phyloP scores from a whole-genome alignment of 2,329 filamentous ascomycete species.

The Aureobasidium sp. region DNA sequence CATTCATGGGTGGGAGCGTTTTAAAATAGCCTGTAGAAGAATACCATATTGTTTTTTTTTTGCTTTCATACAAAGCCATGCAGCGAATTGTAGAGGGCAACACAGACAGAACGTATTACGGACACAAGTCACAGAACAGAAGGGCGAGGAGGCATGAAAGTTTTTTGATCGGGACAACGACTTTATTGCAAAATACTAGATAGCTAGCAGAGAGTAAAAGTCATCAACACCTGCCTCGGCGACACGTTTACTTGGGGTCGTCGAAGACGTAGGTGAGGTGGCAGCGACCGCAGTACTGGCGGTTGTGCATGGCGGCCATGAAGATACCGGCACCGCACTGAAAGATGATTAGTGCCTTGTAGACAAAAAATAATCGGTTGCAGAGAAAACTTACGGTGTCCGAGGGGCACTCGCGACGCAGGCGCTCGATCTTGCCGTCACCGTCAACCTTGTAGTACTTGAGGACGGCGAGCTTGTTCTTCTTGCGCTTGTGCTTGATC shows the following conservation, averaged over 20 bases:
- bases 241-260: slow-evolving; percentile 37
- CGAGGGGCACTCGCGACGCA: slow-evolving; percentile 93
- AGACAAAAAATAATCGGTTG: background rate
- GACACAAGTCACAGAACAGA: too few species aligned
- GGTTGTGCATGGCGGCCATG: slow-evolving; percentile 99
- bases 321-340: slow-evolving; percentile 99
- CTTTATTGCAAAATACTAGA: slow-evolving; percentile 10
- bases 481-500: slow-evolving; percentile 99
- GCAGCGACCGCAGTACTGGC: slow-evolving; percentile 85
- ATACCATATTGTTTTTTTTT: background rate
- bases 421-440: slow-evolving; percentile 99
- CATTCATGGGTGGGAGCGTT: background rate
- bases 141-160: too few species aligned
- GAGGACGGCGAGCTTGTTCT: slow-evolving; percentile 99
- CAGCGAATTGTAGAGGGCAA: background rate
- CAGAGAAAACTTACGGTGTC: slow-evolving; percentile 61
- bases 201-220: background rate
- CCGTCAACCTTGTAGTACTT: slow-evolving; percentile 99
- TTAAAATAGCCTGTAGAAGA: background rate
- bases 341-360: slow-evolving; percentile 26
- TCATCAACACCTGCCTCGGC: background rate
- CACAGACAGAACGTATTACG: too few species aligned
- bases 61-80: background rate
- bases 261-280: slow-evolving; percentile 67
- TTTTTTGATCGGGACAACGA: slow-evolving; percentile 1